Evolutionary conservation across 2,329 filamentous ascomycete genomes (phyloP).

Genomic region (Aspergillus chevalieri): DNA sequence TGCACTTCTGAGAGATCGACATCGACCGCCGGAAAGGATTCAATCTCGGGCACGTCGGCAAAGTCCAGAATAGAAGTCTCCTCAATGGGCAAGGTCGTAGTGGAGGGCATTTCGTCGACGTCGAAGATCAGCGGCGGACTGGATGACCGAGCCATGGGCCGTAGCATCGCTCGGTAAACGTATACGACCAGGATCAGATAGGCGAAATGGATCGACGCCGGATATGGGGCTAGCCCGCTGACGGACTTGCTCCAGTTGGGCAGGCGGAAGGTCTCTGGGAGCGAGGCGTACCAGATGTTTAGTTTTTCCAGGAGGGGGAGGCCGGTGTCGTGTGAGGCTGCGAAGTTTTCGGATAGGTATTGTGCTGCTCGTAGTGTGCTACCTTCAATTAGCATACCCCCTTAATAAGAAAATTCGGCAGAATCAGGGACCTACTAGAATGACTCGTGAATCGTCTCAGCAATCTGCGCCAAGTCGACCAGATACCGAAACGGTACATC

Average conservation of each 20-base stretch:
- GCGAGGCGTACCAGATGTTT: slow-evolving; percentile 25
- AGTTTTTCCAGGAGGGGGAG: slow-evolving; percentile 22
- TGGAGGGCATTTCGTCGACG: slow-evolving; percentile 18
- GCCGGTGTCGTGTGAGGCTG: slow-evolving; percentile 23
- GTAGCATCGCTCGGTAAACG: slow-evolving; percentile 30
- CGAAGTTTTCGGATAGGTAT: slow-evolving; percentile 23
- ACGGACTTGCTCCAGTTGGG: slow-evolving; percentile 23
- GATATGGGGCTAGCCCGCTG: slow-evolving; percentile 17
- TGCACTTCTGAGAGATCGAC: slow-evolving; percentile 17
- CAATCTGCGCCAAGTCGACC: slow-evolving; percentile 22
- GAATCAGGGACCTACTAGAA: slow-evolving; percentile 22
- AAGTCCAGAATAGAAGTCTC: slow-evolving; percentile 20
- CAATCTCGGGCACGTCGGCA: slow-evolving; percentile 16
- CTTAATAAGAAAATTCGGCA: not conserved
- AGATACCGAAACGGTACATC: slow-evolving; percentile 24
- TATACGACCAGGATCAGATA: slow-evolving; percentile 32
- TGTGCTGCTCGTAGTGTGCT: slow-evolving; percentile 28
- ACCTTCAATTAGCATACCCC: not conserved
- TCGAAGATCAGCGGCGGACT: slow-evolving; percentile 23
- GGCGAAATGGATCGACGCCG: slow-evolving; percentile 27
- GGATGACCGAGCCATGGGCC: slow-evolving; percentile 23
- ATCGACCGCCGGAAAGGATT: slow-evolving; percentile 18
- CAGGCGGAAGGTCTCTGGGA: slow-evolving; percentile 23
- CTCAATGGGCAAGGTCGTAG: slow-evolving; percentile 7
- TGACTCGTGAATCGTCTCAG: slow-evolving; percentile 25